Evolutionary conservation across 768 basidiomycete genomes (phyloP).

Genomic region (Chalciporus piperatus): DNA sequence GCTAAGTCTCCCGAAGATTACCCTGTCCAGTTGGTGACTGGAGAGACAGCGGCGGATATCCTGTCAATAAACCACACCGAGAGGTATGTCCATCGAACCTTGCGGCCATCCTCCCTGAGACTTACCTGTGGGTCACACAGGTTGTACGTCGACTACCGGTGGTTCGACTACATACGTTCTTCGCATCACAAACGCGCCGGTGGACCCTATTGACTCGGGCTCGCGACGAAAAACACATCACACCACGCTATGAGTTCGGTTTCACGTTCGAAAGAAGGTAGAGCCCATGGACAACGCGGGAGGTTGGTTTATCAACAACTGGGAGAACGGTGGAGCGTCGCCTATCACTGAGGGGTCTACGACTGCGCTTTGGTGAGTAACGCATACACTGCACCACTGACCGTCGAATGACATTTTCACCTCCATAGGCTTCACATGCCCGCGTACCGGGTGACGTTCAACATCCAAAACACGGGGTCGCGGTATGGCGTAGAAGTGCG

Average conservation of each 20-base stretch:
- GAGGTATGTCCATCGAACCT: conserved; percentile 15
- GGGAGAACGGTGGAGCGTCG: conserved; percentile 58
- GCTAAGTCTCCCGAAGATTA: conserved; percentile 56
- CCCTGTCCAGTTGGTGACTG: conserved; percentile 36
- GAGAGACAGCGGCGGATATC: conserved; percentile 21
- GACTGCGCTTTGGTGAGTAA: conserved; percentile 56
- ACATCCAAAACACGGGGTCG: conserved; percentile 61
- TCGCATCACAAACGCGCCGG: not conserved
- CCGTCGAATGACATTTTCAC: not conserved
- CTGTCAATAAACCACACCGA: conserved; percentile 64
- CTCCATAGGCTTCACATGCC: conserved; percentile 59
- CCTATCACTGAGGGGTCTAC: conserved; percentile 57
- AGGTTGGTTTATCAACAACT: conserved; percentile 39
- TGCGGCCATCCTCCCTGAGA: not conserved
- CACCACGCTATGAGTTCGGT: conserved; percentile 85
- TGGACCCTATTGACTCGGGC: not conserved
- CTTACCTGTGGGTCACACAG: conserved; percentile 20
- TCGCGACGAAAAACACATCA: conserved; percentile 56
- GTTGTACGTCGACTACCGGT: conserved; percentile 68
- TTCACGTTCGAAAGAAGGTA: conserved; percentile 61
- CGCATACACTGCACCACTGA: not conserved
- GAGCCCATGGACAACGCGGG: conserved; percentile 28
- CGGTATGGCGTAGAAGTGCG: conserved; percentile 62
- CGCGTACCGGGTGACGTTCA: conserved; percentile 59
- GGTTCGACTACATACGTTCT: conserved; percentile 60